These are phyloP conservation scores for Yamadazyma kitorensis DNA, from an alignment of 805 yeast species.

Conservation along the genomic window DNA sequence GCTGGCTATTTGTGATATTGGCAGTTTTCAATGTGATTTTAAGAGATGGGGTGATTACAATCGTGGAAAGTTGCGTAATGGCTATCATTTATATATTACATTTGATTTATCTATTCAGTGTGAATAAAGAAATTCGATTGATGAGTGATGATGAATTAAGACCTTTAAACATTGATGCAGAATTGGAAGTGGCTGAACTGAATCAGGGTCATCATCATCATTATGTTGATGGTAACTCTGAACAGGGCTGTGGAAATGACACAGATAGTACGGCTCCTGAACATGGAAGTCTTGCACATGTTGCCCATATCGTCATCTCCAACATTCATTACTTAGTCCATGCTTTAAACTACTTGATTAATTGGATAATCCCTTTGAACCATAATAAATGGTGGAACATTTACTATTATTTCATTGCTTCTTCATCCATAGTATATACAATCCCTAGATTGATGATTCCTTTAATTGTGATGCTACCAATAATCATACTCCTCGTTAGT, in stretches of 20 bases:
- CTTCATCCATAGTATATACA: background rate
- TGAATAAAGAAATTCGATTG: slow-evolving; percentile 16
- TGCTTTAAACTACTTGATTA: slow-evolving; percentile 7
- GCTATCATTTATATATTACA: slow-evolving; percentile 20
- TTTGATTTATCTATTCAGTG: slow-evolving; percentile 20
- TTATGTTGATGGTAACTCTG: background rate
- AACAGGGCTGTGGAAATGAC: no score
- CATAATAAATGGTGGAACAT: background rate
- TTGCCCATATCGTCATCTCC: background rate
- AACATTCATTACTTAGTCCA: slow-evolving; percentile 5
- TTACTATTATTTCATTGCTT: slow-evolving; percentile 3
- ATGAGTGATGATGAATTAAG: slow-evolving; percentile 7
- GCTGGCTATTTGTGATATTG: slow-evolving; percentile 27
- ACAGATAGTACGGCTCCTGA: no score
- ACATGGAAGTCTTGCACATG: no score
- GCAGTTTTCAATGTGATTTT: slow-evolving; percentile 25
- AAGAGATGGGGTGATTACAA: slow-evolving; percentile 33
- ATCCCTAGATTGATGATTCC: background rate
- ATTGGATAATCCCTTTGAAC: slow-evolving; percentile 4
- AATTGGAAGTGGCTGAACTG: slow-evolving; percentile 9
- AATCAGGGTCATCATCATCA: slow-evolving; percentile 1
- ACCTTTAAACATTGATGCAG: slow-evolving; percentile 13
- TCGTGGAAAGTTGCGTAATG: slow-evolving; percentile 28
- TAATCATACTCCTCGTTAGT: no score
- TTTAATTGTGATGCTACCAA: background rate